Percentiles rank a stretch among this genome's conserved stretches.
Conservation (phyloP, 345 rosid species). For the Turnera subulata region DNA sequence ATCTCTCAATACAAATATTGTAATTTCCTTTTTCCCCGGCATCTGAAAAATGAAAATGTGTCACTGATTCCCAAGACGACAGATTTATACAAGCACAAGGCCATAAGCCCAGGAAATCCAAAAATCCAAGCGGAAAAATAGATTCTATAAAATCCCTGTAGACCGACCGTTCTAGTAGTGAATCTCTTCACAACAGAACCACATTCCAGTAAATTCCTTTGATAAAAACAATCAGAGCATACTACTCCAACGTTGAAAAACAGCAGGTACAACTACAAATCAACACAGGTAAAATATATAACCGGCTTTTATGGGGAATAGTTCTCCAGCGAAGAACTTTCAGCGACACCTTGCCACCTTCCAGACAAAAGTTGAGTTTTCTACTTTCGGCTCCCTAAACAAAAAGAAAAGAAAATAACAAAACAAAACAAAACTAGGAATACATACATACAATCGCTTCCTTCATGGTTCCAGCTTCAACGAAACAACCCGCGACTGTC, state of each 20-base stretch:
- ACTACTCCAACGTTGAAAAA: conserved; percentile 7
- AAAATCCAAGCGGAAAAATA: too few species aligned
- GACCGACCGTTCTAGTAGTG: too few species aligned
- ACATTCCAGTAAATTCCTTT: conserved; percentile 13
- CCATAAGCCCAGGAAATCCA: too few species aligned
- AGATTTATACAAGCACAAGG: too few species aligned
- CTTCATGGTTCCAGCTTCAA: conserved; percentile 92
- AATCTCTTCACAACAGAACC: conserved; percentile 11
- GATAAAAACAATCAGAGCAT: conserved; percentile 4
- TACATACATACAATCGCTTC: conserved; percentile 42
- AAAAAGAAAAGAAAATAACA: conserved; percentile 14
- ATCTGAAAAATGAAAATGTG: too few species aligned
- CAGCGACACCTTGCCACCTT: conserved; percentile 24
- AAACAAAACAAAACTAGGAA: conserved; percentile 46
- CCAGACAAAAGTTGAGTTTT: conserved; percentile 22
- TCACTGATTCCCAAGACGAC: too few species aligned
- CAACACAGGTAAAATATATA: conserved; percentile 23
- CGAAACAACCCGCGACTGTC: conserved; percentile 94
- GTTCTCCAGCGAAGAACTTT: conserved; percentile 43
- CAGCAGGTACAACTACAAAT: conserved; percentile 23
- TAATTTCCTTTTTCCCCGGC: too few species aligned
- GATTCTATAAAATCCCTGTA: too few species aligned
- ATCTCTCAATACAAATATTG: too few species aligned
- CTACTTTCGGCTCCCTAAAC: conserved; percentile 32
- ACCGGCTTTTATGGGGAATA: conserved; percentile 13